These are phyloP conservation scores for Opeltia flavorubescens DNA, from an alignment of 495 filamentous ascomycete species.

Conservation along the genomic window DNA sequence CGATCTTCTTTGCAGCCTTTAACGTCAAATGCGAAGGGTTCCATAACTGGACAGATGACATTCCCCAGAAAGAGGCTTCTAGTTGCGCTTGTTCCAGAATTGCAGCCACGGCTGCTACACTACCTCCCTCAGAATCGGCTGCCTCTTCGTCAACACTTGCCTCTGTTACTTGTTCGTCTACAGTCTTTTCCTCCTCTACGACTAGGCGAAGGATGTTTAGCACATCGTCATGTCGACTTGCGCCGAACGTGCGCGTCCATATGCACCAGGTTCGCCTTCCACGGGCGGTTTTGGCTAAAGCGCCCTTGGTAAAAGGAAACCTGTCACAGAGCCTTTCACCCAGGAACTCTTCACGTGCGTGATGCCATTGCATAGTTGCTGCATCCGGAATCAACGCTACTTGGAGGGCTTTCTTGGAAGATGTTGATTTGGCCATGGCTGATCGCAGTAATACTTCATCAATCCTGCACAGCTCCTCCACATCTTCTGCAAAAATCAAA, in stretches of 20 bases:
- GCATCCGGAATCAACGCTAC: constrained; percentile 63
- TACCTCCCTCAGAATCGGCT: constrained; percentile 17
- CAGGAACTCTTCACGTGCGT: constrained; percentile 76
- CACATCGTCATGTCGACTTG: constrained; percentile 42
- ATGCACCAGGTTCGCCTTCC: constrained; percentile 57
- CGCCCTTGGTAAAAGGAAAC: constrained; percentile 51
- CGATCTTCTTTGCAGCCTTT: constrained; percentile 43
- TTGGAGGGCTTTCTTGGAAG: constrained; percentile 21
- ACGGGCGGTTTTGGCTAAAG: constrained; percentile 38
- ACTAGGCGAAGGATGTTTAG: constrained; percentile 70
- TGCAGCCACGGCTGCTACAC: constrained; percentile 31
- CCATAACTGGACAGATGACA: constrained; percentile 50
- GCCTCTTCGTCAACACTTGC: not conserved
- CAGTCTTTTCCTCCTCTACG: constrained; percentile 41
- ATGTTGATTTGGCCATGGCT: constrained; percentile 17
- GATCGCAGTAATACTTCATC: constrained; percentile 39
- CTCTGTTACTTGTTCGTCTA: constrained; percentile 16
- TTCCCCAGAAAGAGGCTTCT: constrained; percentile 42
- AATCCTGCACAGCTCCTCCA: constrained; percentile 38
- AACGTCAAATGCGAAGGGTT: constrained; percentile 44
- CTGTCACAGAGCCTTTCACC: constrained; percentile 36
- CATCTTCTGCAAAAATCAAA: constrained; percentile 33
- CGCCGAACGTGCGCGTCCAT: constrained; percentile 65
- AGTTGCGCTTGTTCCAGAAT: constrained; percentile 39
- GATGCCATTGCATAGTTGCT: constrained; percentile 69